Percentiles rank a stretch among this genome's conserved stretches.
Conservation (phyloP, 768 basidiomycete genomes). For the Leccinum disarticulatum region DNA sequence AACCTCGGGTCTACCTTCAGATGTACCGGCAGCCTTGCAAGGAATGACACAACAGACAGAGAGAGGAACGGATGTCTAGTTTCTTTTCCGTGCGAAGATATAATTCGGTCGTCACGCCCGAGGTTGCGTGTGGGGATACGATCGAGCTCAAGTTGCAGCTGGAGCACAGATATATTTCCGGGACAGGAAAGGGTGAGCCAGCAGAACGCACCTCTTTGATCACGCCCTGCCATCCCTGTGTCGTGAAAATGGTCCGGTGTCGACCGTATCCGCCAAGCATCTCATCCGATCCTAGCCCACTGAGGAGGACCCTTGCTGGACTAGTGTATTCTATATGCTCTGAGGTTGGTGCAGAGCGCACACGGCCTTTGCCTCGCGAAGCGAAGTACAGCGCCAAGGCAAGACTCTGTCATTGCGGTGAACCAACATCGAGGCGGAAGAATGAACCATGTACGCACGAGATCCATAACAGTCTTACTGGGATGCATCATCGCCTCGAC, state of each 20-base stretch:
- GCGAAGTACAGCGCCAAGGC: constrained; percentile 93
- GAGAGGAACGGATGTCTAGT: constrained; percentile 90
- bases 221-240: constrained; percentile 71
- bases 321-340: constrained; percentile 56
- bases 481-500: constrained; percentile 80
- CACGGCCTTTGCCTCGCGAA: constrained; percentile 69
- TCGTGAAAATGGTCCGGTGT: constrained; percentile 73
- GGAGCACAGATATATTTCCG: constrained; percentile 4
- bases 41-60: constrained; percentile 70
- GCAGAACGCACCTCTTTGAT: constrained; percentile 66
- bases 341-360: constrained; percentile 41
- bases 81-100: constrained; percentile 91
- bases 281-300: constrained; percentile 94
- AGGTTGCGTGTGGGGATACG: constrained; percentile 88
- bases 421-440: not conserved
- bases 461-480: constrained; percentile 83
- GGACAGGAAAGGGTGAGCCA: not conserved
- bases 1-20: constrained; percentile 77
- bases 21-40: constrained; percentile 78
- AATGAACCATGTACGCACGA: constrained; percentile 50
- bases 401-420: constrained; percentile 61
- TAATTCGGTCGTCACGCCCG: constrained; percentile 91
- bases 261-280: constrained; percentile 91
- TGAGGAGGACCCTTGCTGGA: constrained; percentile 78
- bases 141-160: constrained; percentile 89